These are phyloP conservation scores for Psophocarpus tetragonolobus DNA, from an alignment of 306 rosid species.

Conservation along the genomic window DNA sequence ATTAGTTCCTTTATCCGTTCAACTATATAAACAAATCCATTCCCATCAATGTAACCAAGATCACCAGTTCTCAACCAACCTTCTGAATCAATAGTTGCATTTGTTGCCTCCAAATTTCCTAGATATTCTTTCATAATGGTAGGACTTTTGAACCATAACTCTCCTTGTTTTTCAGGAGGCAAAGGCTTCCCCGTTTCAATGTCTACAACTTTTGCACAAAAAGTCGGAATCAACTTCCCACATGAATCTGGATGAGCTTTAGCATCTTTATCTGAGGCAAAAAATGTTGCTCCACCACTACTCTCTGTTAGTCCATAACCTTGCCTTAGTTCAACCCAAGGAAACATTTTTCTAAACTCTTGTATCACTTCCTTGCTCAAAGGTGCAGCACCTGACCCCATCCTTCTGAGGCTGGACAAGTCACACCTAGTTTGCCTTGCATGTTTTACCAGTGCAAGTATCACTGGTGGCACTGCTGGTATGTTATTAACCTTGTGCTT, in stretches of 20 bases:
- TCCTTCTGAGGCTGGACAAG: slow-evolving; percentile 60
- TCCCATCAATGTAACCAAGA: slow-evolving; percentile 72
- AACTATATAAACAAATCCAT: slow-evolving; percentile 65
- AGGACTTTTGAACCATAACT: slow-evolving; percentile 76
- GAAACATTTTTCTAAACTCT: slow-evolving; percentile 68
- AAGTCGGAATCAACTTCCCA: slow-evolving; percentile 67
- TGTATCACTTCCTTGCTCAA: slow-evolving; percentile 64
- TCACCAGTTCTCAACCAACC: slow-evolving; percentile 94
- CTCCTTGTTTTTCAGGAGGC: slow-evolving; percentile 74
- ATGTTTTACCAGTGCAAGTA: slow-evolving; percentile 65
- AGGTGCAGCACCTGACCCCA: slow-evolving; percentile 89
- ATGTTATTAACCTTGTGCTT: slow-evolving; percentile 58
- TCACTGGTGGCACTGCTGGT: slow-evolving; percentile 90
- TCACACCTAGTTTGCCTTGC: slow-evolving; percentile 46
- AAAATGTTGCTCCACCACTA: slow-evolving; percentile 57
- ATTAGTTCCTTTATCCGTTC: slow-evolving; percentile 89
- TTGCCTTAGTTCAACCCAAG: slow-evolving; percentile 80
- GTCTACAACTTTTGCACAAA: slow-evolving; percentile 69
- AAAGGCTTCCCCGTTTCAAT: slow-evolving; percentile 55
- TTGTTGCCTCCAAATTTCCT: slow-evolving; percentile 74
- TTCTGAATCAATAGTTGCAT: slow-evolving; percentile 50
- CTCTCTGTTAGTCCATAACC: slow-evolving; percentile 93
- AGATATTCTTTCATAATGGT: slow-evolving; percentile 77
- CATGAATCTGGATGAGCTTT: slow-evolving; percentile 53
- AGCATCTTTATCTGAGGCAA: slow-evolving; percentile 46